Percentiles rank a stretch among this genome's conserved stretches.
These are phyloP conservation scores for Cicer judaicum DNA, from an alignment of 306 rosid species.

Conservation along the genomic window DNA sequence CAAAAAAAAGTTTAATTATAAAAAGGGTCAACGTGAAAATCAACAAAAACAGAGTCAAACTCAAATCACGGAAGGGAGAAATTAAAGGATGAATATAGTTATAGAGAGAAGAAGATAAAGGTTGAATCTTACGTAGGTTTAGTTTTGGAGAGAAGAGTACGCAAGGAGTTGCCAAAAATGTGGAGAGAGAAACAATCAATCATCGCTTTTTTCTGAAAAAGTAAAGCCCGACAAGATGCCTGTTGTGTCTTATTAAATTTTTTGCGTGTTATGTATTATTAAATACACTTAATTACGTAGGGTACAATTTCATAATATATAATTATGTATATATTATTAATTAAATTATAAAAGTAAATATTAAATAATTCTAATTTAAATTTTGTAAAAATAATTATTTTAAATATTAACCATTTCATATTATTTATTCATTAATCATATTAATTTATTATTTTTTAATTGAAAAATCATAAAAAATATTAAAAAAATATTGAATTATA, in stretches of 20 bases:
- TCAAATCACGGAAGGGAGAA: conserved; percentile 42
- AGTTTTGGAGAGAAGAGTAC: conserved; percentile 38
- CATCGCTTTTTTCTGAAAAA: conserved; percentile 49
- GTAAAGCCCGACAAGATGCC: conserved; percentile 60
- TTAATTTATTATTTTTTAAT: too few relatives aligned
- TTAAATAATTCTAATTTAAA: too few relatives aligned
- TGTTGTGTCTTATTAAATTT: neutral
- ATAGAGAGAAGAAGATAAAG: conserved; percentile 2
- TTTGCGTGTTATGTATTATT: too few relatives aligned
- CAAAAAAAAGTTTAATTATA: conserved; percentile 16
- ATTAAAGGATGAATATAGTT: conserved; percentile 29
- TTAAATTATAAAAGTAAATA: too few relatives aligned
- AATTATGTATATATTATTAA: too few relatives aligned
- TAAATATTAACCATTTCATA: too few relatives aligned
- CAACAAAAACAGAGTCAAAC: conserved; percentile 31
- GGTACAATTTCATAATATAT: too few relatives aligned
- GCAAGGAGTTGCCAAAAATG: conserved; percentile 62
- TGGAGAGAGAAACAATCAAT: conserved; percentile 57
- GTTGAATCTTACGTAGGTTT: conserved; percentile 50
- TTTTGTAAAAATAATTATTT: too few relatives aligned
- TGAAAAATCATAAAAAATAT: too few relatives aligned
- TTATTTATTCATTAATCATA: too few relatives aligned
- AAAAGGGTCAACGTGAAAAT: conserved; percentile 46
- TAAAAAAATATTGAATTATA: too few relatives aligned
- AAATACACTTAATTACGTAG: too few relatives aligned